A percentile compares a stretch with the other conserved stretches of the same genome.
phyloP scores from a whole-genome alignment of 2,329 filamentous ascomycete genomes.

The Aspergillus phoenicis region DNA sequence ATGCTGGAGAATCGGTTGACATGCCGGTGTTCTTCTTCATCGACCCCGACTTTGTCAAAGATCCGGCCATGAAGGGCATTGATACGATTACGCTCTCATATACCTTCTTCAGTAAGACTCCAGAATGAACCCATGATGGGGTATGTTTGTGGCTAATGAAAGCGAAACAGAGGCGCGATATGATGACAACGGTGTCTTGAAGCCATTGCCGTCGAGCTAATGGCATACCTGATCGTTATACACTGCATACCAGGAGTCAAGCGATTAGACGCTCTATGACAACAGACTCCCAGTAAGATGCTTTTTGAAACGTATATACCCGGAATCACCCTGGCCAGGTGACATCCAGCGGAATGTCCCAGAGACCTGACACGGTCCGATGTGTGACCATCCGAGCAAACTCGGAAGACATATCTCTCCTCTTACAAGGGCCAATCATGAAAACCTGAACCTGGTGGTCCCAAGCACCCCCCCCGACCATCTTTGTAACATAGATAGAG shows the following conservation, averaged over 20 bases:
- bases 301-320: not conserved
- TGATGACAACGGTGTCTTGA: conserved; percentile 75
- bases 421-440: not conserved
- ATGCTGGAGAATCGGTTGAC: conserved; percentile 94
- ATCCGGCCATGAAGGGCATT: conserved; percentile 89
- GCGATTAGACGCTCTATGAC: not conserved
- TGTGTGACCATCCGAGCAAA: not conserved
- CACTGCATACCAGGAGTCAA: not conserved
- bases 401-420: not conserved
- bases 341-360: not conserved
- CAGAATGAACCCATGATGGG: not conserved
- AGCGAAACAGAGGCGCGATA: conserved; percentile 71
- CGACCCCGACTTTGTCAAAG: conserved; percentile 89
- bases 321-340: not conserved
- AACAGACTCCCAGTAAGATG: not conserved
- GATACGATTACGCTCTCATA: conserved; percentile 96
- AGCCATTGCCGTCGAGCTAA: conserved; percentile 50
- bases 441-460: not conserved
- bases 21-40: conserved; percentile 99
- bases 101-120: conserved; percentile 88
- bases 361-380: not conserved
- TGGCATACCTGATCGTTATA: not conserved
- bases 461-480: not conserved
- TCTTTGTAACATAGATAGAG: conserved; percentile 12
- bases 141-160: conserved; percentile 39